Evolutionary conservation across 208 protist genomes (phyloP), one percentile per base, ranked within the genome.

Genomic region (Phytomonas sp.): DNA sequence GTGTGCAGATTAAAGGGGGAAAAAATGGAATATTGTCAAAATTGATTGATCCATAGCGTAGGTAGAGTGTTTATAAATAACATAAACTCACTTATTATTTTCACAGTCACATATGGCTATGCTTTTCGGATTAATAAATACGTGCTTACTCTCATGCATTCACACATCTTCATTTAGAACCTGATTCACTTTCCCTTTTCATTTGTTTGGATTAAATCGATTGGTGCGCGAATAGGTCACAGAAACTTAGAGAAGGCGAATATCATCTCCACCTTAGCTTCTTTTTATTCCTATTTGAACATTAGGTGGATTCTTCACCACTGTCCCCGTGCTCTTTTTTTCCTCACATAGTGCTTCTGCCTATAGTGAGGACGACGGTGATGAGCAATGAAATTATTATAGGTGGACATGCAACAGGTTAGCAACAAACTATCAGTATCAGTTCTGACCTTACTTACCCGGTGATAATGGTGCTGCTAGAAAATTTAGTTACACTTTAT

Each of bases 171-270:
- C 30, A 59, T 64, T 14, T 66, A 34, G 34, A n/a, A 56, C 61
- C 49, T 59, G 63, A 68, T 66, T 59, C 52, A 71, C 70, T 63
- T 69, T 49, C 68, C 61, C 60, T 66, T 69, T 71, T 65, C 19
- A 67, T 66, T 68, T 67, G 26, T 23, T 61, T 52, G 26, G 36
- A 23, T 64, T 49, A 65, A 32, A 63, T 70, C 66, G 5, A 19
- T 67, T 42, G 65, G 0, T 4, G 16, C 65, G 16, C 36, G 34
- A 71, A 36, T 31, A 65, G 29, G 19, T 42, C 7, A 65, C 33
- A 65, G 16, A 56, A 36, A 65, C 19, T 1, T 49, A 65, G 12
- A 62, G 19, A 23, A 56, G 26, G 11, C 19, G 6, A 65, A 65
- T 37, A 60, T n/a, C 6, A 5, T 56, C 23, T 56, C 45, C 19